A percentile compares a stretch with the other conserved stretches of the same genome.
phyloP scores from a whole-genome alignment of 208 protist species.

The Trypanosoma avium region DNA sequence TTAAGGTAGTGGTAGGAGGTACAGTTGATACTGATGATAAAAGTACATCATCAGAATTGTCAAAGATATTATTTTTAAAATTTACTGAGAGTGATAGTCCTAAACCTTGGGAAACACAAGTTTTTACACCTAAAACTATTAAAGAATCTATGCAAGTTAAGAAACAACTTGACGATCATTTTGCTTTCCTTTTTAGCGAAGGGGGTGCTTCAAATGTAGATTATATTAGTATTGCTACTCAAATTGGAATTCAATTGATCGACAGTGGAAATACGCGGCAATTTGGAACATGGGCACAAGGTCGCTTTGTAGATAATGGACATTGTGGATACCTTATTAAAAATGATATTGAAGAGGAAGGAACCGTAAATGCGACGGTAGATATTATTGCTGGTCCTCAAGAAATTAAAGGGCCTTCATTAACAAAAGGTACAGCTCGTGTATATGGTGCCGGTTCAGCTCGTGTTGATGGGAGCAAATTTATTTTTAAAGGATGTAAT shows the following conservation, averaged over 20 bases:
- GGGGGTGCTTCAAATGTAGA: constrained; percentile 17
- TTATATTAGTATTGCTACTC: constrained; percentile 40
- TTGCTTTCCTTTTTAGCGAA: constrained; percentile 62
- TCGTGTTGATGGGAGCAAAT: constrained; percentile 46
- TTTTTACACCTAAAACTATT: constrained; percentile 29
- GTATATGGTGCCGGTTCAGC: constrained; percentile 60
- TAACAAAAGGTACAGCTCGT: constrained; percentile 38
- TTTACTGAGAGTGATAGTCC: constrained; percentile 32
- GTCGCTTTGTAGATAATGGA: constrained; percentile 82
- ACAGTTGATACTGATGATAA: constrained; percentile 66
- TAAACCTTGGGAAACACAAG: constrained; percentile 68
- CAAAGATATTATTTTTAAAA: constrained; percentile 79
- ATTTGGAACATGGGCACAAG: constrained; percentile 54
- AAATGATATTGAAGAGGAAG: constrained; percentile 44
- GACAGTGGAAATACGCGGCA: constrained; percentile 56
- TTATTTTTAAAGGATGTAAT: constrained; percentile 70
- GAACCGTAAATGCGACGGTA: constrained; percentile 45
- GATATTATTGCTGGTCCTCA: constrained; percentile 76
- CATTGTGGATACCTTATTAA: constrained; percentile 85
- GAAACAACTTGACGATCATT: constrained; percentile 60
- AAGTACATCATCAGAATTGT: constrained; percentile 51
- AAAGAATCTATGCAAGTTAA: constrained; percentile 12
- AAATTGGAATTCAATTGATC: constrained; percentile 74
- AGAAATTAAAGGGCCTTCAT: constrained; percentile 46
- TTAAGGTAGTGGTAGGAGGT: constrained; percentile 84